A percentile compares a stretch with the other conserved stretches of the same genome.
Evolutionary conservation across 768 basidiomycete species (phyloP).

Genomic region (Rhizopogon sp.): DNA sequence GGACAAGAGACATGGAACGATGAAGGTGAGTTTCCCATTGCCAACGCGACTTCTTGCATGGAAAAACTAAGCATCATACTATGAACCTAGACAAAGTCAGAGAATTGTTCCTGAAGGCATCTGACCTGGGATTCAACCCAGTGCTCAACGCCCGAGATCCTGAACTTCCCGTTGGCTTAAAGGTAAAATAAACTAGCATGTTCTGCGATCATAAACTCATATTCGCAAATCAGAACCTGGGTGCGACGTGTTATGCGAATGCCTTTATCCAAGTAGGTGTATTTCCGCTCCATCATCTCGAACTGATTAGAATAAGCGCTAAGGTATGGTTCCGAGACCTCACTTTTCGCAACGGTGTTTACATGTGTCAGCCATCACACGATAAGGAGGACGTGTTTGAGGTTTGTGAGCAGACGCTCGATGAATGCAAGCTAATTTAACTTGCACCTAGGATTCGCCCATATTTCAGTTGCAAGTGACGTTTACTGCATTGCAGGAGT

Average conservation of each 20-base stretch:
- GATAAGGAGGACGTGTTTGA: conserved; percentile 40
- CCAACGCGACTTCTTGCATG: conserved; percentile 7
- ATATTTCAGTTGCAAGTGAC: conserved; percentile 75
- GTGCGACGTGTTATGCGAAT: conserved; percentile 96
- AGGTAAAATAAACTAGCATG: conserved; percentile 34
- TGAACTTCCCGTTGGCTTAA: conserved; percentile 70
- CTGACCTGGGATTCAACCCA: conserved; percentile 55
- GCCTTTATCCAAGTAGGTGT: conserved; percentile 78
- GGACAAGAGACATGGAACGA: conserved; percentile 82
- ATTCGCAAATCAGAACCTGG: conserved; percentile 65
- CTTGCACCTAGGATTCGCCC: conserved; percentile 57
- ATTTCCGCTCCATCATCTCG: background rate
- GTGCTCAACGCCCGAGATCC: conserved; percentile 41
- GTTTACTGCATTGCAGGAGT: conserved; percentile 81
- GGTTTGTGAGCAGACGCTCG: conserved; percentile 23
- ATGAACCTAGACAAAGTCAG: conserved; percentile 41
- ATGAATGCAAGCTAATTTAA: background rate
- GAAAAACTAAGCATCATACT: conserved; percentile 8
- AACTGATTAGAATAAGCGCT: conserved; percentile 4
- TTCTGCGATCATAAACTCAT: conserved; percentile 2
- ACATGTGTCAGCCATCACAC: conserved; percentile 59
- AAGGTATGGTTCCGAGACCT: conserved; percentile 92
- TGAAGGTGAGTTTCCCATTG: conserved; percentile 41
- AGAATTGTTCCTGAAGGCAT: conserved; percentile 45
- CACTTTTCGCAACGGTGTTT: conserved; percentile 79